Evolutionary conservation across 2,329 filamentous ascomycete species (phyloP).

Genomic region (Penicillium sclerotigenum): DNA sequence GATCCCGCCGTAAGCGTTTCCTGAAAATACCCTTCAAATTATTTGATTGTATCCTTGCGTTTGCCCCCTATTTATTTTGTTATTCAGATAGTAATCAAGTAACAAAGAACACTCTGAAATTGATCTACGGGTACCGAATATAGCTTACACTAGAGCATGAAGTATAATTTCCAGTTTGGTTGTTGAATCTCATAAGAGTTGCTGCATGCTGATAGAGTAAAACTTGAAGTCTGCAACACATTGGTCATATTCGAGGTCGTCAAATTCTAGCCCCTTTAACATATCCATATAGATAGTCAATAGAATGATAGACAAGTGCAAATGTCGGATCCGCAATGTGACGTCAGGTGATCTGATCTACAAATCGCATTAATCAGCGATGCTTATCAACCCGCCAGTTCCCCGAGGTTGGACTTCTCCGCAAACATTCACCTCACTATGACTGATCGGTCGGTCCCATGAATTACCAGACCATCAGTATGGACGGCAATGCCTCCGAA

Average conservation of each 20-base stretch:
- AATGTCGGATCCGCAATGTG: not conserved
- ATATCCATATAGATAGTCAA: not conserved
- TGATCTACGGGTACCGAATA: no score
- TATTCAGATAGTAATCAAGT: no score
- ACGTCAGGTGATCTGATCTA: conserved; percentile 26
- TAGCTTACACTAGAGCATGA: not conserved
- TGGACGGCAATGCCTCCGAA: conserved; percentile 28
- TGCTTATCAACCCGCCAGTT: conserved; percentile 14
- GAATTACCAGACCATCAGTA: conserved; percentile 39
- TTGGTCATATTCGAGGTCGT: not conserved
- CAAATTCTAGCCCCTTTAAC: not conserved
- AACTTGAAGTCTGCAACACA: not conserved
- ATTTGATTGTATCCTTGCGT: not conserved
- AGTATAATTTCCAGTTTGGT: not conserved
- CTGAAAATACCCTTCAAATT: not conserved
- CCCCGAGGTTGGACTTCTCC: not conserved
- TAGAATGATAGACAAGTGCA: not conserved
- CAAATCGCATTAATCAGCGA: conserved; percentile 12
- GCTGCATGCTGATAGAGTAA: not conserved
- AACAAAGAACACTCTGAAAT: not conserved
- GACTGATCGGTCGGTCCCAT: conserved; percentile 21
- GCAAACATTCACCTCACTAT: not conserved
- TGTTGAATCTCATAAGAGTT: not conserved
- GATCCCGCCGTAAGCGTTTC: not conserved
- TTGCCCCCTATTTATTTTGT: no score